Percentiles rank a stretch among this genome's conserved stretches.
phyloP scores from a whole-genome alignment of 495 filamentous ascomycete genomes.

The Penicillium lagena region DNA sequence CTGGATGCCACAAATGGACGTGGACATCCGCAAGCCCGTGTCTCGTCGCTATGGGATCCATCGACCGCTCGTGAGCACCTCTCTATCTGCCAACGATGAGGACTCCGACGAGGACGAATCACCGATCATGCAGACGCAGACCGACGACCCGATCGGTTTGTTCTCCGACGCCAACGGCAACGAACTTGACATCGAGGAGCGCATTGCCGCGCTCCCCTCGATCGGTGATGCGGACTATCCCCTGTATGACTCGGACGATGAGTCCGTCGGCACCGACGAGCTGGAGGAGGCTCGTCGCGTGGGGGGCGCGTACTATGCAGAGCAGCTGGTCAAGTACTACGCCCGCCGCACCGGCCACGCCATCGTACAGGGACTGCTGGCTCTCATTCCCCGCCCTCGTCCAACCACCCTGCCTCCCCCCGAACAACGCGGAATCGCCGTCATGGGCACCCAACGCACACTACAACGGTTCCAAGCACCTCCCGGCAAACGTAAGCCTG shows the following conservation, averaged over 20 bases:
- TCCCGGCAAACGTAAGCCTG: slow-evolving; percentile 66
- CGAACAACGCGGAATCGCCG: slow-evolving; percentile 39
- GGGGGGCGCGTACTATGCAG: slow-evolving; percentile 65
- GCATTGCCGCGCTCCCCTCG: slow-evolving; percentile 54
- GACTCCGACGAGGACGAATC: slow-evolving; percentile 54
- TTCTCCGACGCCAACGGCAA: slow-evolving; percentile 41
- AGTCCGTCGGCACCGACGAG: slow-evolving; percentile 58
- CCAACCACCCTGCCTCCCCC: slow-evolving; percentile 53
- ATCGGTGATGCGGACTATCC: slow-evolving; percentile 65
- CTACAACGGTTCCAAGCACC: slow-evolving; percentile 73
- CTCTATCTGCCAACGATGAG: slow-evolving; percentile 70
- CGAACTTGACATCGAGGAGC: slow-evolving; percentile 69
- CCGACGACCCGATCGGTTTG: slow-evolving; percentile 18
- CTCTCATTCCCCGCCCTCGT: slow-evolving; percentile 52
- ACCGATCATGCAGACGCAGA: slow-evolving; percentile 6
- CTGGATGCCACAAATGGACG: slow-evolving; percentile 98
- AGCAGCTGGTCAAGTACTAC: slow-evolving; percentile 46
- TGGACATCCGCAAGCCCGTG: slow-evolving; percentile 91
- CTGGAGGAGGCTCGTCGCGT: slow-evolving; percentile 67
- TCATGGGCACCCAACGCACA: slow-evolving; percentile 47
- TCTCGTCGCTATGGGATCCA: slow-evolving; percentile 85
- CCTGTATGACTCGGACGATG: slow-evolving; percentile 88
- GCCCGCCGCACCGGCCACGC: slow-evolving; percentile 30
- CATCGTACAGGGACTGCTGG: slow-evolving; percentile 37
- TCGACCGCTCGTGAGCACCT: slow-evolving; percentile 65